Evolutionary conservation across 2,329 filamentous ascomycete genomes (phyloP), one percentile per base, ranked within the genome.

Genomic region (Venturia carpophila): DNA sequence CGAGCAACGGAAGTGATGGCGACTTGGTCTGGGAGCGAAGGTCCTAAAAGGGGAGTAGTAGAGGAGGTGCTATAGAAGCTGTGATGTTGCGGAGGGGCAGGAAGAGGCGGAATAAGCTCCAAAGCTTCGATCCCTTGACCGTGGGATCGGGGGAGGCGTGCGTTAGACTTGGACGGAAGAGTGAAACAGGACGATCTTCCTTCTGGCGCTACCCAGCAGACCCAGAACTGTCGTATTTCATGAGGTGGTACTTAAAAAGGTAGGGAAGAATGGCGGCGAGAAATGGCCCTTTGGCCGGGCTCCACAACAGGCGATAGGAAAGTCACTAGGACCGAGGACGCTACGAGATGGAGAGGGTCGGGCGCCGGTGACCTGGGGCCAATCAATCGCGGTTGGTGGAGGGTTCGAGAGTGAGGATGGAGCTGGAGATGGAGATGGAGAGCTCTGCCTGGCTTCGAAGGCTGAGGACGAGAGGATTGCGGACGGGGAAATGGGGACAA

Each of bases 181-280:
- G 52, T 65, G 64, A 65, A 65, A 62, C 64, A 65, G 21, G 52
- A 37, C 5, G 56, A 65, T 62, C 56, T 42, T 21, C 17, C 4
- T 39, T 39, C 11, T 65, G 47, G 64, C 56, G 64, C 39, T 41
- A 21, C 27, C 49, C 63, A 47, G 37, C 10, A 52, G 47, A 19
- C 10, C 63, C 47, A 64, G 63, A 37, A 64, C 27, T 58, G 43
- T 42, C 47, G 17, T 52, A 63, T 52, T 34, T 24, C 42, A 49
- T 15, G n/a, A 63, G 61, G 24, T 63, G 60, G 39, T 24, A 37
- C 52, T 37, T 37, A 56, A 56, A 27, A 56, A 19, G 27, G 52
- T 56, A 56, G 52, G 52, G 52, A 49, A 56, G 52, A 56, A 34
- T 37, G 52, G 52, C 47, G 52, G 9, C 52, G 52, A 56, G 52